Percentiles rank a stretch among this genome's conserved stretches.
These are phyloP conservation scores for Fusarium globosum DNA, from an alignment of 2,329 filamentous ascomycete genomes.

Conservation along the genomic window DNA sequence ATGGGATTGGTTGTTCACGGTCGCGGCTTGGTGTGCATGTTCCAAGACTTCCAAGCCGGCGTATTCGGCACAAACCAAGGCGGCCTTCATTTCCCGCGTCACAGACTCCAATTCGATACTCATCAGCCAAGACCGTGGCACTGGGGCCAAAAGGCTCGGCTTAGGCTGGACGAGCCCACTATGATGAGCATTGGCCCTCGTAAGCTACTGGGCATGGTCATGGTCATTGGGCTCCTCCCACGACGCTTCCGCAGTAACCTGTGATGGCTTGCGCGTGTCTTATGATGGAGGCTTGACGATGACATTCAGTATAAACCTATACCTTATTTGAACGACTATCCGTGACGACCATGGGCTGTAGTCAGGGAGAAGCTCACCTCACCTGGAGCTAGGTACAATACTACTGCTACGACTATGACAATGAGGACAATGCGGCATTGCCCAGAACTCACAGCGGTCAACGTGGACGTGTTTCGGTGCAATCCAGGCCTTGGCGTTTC, in stretches of 20 bases:
- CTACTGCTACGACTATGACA: not conserved
- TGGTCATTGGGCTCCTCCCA: conserved; percentile 17
- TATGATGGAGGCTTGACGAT: conserved; percentile 11
- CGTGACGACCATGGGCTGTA: conserved; percentile 1
- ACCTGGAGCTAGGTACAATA: not conserved
- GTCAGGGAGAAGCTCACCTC: not conserved
- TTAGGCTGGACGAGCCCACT: conserved; percentile 20
- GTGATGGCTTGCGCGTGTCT: conserved; percentile 18
- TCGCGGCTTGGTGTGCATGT: conserved; percentile 24
- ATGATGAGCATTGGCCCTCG: conserved; percentile 35
- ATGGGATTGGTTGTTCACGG: conserved; percentile 2
- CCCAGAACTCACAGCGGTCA: conserved; percentile 44
- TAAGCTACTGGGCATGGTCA: conserved; percentile 18
- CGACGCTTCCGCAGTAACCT: conserved; percentile 9
- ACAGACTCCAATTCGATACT: conserved; percentile 32
- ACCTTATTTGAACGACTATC: conserved; percentile 15
- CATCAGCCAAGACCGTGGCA: conserved; percentile 44
- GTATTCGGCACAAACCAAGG: conserved; percentile 42
- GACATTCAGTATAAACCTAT: conserved; percentile 4
- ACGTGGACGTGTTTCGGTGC: conserved; percentile 47
- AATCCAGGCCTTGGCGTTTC: conserved; percentile 47
- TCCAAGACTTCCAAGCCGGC: conserved; percentile 45
- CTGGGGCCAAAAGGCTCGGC: conserved; percentile 38
- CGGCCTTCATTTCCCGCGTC: conserved; percentile 43
- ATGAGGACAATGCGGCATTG: conserved; percentile 25